Conservation (phyloP, 202 grass and related monocot genomes). For the Panicum hallii region DNA sequence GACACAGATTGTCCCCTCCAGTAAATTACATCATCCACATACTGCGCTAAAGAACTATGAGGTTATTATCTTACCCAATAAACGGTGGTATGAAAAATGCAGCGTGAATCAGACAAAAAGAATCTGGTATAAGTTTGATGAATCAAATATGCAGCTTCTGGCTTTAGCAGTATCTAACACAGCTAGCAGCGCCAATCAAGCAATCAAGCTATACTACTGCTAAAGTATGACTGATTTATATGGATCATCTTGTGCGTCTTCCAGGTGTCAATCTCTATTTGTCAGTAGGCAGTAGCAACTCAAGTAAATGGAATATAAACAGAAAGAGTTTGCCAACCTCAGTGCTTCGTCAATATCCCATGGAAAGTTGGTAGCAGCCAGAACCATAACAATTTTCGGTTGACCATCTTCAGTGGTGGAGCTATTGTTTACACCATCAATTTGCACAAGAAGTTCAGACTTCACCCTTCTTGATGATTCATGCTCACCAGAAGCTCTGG, state of each 20-base stretch:
- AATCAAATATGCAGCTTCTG: constrained; percentile 7
- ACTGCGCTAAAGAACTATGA: constrained; percentile 1
- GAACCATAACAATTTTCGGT: constrained; percentile 97
- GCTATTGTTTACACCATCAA: constrained; percentile 97
- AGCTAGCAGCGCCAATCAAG: constrained; percentile 25
- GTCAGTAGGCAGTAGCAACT: constrained; percentile 13
- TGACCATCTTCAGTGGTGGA: constrained; percentile 94
- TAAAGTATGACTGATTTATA: not conserved
- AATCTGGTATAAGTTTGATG: constrained; percentile 9
- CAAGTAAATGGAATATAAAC: constrained; percentile 38
- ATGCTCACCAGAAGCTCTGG: constrained; percentile 96
- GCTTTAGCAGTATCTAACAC: constrained; percentile 10
- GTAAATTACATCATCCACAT: constrained; percentile 23
- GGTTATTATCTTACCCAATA: constrained; percentile 7
- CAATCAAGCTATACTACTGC: constrained; percentile 29
- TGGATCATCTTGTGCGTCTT: constrained; percentile 15
- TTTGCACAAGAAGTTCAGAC: constrained; percentile 98
- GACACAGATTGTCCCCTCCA: constrained; percentile 25
- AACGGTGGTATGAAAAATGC: not conserved
- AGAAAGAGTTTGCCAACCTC: constrained; percentile 57
- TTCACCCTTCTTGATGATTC: constrained; percentile 99
- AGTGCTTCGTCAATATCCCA: constrained; percentile 99
- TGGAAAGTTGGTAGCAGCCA: constrained; percentile 98
- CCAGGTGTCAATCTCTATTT: constrained; percentile 25
- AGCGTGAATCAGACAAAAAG: constrained; percentile 2